A percentile compares a stretch with the other conserved stretches of the same genome.
Conservation (phyloP, 1,284 basidiomycete species). For the Golubevia pallescens region DNA sequence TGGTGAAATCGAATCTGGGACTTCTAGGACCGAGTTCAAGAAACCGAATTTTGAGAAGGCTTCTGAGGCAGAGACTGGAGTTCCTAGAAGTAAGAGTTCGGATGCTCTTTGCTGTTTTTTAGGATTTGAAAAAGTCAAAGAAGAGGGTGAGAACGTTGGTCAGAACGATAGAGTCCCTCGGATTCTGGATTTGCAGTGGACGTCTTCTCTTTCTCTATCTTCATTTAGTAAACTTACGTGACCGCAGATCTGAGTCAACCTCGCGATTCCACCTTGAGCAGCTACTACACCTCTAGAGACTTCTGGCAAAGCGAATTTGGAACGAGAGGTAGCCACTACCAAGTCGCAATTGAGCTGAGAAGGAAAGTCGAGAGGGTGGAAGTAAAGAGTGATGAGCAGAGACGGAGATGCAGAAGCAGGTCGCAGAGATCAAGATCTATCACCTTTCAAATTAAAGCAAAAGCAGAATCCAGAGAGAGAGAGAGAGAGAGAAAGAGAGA, state of each 20-base stretch:
- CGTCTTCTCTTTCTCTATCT: background rate
- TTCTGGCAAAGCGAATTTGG: constrained; percentile 45
- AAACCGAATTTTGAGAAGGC: constrained; percentile 35
- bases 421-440: background rate
- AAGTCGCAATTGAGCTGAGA: constrained; percentile 42
- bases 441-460: background rate
- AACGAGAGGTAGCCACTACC: constrained; percentile 42
- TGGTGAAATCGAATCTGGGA: constrained; percentile 24
- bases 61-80: constrained; percentile 35
- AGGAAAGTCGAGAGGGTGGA: background rate
- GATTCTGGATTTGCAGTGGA: constrained; percentile 1
- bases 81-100: constrained; percentile 39
- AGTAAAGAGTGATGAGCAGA: background rate
- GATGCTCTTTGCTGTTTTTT: constrained; percentile 44
- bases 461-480: no score
- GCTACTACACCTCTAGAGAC: constrained; percentile 45
- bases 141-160: background rate
- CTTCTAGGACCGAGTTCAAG: constrained; percentile 37
- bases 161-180: background rate
- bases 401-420: background rate
- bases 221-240: constrained; percentile 39
- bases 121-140: background rate
- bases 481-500: no score
- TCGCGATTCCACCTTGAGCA: constrained; percentile 47
- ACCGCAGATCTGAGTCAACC: constrained; percentile 37